Conservation (phyloP, 108 stramenopile genomes). For the Pseudonitzschia delicatissima region DNA sequence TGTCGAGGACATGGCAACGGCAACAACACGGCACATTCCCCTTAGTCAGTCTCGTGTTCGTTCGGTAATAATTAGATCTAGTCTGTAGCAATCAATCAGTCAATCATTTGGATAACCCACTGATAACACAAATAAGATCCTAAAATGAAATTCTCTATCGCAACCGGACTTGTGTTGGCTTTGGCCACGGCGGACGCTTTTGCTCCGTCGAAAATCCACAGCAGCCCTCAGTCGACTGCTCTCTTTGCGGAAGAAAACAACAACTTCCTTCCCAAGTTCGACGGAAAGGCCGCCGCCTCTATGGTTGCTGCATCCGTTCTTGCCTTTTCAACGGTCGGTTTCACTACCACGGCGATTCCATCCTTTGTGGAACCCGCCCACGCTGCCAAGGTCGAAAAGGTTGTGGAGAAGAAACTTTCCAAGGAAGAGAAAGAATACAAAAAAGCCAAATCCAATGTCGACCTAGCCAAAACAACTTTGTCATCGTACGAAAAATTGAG, state of each 20-base stretch:
- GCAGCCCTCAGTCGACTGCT: background rate
- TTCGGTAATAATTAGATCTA: too few relatives aligned
- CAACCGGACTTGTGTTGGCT: constrained; percentile 8
- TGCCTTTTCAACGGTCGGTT: constrained; percentile 11
- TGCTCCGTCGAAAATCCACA: constrained; percentile 3
- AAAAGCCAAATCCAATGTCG: constrained; percentile 15
- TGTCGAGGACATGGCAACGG: background rate
- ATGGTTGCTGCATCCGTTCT: constrained; percentile 21
- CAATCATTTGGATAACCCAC: too few relatives aligned
- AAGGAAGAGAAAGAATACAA: constrained; percentile 21
- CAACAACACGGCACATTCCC: background rate
- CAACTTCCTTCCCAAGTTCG: constrained; percentile 6
- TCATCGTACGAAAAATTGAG: constrained; percentile 28
- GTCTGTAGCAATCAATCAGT: too few relatives aligned
- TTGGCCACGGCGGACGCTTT: constrained; percentile 14
- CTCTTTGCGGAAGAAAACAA: constrained; percentile 5
- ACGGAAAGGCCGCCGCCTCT: constrained; percentile 18
- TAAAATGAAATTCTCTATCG: constrained; percentile 13
- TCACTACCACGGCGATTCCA: background rate
- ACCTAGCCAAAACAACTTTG: constrained; percentile 17
- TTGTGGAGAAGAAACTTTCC: constrained; percentile 7
- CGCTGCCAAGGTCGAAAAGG: background rate
- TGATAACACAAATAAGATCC: background rate
- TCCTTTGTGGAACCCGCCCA: background rate
- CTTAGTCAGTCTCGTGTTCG: constrained; percentile 9